These are phyloP conservation scores for Ceratobasidium sp. DNA, from an alignment of 1,284 basidiomycete genomes.

Conservation along the genomic window DNA sequence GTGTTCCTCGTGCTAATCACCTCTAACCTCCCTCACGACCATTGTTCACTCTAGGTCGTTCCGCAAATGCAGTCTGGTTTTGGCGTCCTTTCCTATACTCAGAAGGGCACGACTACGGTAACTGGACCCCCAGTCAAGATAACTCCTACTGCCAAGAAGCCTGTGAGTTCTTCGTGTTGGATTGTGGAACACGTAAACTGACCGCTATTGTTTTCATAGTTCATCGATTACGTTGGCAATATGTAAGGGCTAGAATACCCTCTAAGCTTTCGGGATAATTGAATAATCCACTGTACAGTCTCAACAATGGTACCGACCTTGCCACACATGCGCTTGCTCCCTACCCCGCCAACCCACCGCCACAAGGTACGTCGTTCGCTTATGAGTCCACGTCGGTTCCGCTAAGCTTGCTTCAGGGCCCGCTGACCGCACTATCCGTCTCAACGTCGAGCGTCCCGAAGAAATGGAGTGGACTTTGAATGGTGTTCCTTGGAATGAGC, in stretches of 20 bases:
- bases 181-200: too few species aligned
- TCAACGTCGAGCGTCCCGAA: conserved; percentile 7
- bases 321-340: conserved; percentile 10
- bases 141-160: conserved; percentile 7
- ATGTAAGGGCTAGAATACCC: neutral
- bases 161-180: neutral
- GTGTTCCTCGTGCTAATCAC: neutral
- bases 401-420: conserved; percentile 3
- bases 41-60: neutral
- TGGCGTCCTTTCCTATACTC: conserved; percentile 8
- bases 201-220: conserved; percentile 14
- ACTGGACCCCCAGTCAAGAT: neutral
- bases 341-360: conserved; percentile 22
- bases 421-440: conserved; percentile 26
- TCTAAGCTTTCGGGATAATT: too few species aligned
- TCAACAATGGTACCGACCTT: conserved; percentile 22
- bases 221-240: conserved; percentile 25
- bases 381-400: neutral
- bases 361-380: neutral
- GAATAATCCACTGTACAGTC: neutral
- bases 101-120: neutral
- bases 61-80: conserved; percentile 25
- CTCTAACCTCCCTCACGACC: neutral
- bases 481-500: conserved; percentile 16
- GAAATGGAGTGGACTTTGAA: conserved; percentile 29